These are phyloP conservation scores for Echinosophora koreensis DNA, from an alignment of 306 rosid genomes.

Conservation along the genomic window DNA sequence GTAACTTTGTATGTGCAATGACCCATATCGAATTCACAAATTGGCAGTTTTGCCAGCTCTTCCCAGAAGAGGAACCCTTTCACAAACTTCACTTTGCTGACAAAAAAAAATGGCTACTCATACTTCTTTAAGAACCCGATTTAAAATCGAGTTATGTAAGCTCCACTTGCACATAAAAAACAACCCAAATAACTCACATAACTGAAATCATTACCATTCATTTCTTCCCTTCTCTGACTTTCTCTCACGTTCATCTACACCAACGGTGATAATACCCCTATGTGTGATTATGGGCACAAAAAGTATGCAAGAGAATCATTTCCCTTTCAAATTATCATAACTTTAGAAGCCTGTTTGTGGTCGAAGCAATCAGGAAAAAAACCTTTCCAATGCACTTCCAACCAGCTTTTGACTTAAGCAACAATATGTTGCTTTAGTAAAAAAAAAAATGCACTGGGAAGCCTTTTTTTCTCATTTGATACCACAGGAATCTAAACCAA, in stretches of 20 bases:
- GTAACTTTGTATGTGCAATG: not conserved
- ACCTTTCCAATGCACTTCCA: too few relatives aligned
- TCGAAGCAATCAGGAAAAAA: too few relatives aligned
- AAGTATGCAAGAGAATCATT: not conserved
- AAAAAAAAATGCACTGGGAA: too few relatives aligned
- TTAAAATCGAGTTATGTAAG: not conserved
- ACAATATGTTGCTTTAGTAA: too few relatives aligned
- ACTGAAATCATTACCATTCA: not conserved
- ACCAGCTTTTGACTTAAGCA: too few relatives aligned
- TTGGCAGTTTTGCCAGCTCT: not conserved
- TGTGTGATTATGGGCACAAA: not conserved
- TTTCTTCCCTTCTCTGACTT: not conserved
- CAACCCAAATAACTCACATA: not conserved
- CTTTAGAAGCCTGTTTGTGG: too few relatives aligned
- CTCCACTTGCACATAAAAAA: not conserved
- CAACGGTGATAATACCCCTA: not conserved
- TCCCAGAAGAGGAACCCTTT: conserved; percentile 3
- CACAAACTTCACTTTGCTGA: not conserved
- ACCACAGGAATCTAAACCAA: too few relatives aligned
- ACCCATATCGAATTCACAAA: not conserved
- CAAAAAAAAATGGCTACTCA: not conserved
- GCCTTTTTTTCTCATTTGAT: too few relatives aligned
- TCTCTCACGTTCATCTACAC: conserved; percentile 1
- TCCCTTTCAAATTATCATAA: conserved; percentile 1
- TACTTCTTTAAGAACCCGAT: not conserved